phyloP scores from a whole-genome alignment of 768 basidiomycete species.

The Austroboletus eburneus region DNA sequence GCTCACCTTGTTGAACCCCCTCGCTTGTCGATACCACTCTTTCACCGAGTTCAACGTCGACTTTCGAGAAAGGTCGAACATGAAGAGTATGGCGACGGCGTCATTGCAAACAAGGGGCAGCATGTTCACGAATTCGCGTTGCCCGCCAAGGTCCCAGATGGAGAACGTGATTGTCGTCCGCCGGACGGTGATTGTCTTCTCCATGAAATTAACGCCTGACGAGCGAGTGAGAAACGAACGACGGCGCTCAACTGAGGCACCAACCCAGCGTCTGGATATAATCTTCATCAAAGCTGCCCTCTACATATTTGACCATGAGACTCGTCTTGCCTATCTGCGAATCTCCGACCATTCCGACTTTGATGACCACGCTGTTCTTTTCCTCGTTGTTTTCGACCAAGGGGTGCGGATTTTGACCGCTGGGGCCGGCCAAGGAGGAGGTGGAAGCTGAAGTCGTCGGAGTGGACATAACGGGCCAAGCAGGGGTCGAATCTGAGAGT shows the following conservation, averaged over 20 bases:
- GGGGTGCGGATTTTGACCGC: slow-evolving; percentile 48
- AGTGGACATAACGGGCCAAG: slow-evolving; percentile 40
- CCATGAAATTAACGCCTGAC: slow-evolving; percentile 97
- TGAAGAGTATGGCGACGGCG: slow-evolving; percentile 99
- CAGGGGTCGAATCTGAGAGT: slow-evolving; percentile 14
- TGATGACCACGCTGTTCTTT: slow-evolving; percentile 90
- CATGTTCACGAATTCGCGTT: slow-evolving; percentile 99
- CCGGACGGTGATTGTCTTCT: slow-evolving; percentile 98
- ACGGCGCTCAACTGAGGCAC: slow-evolving; percentile 21
- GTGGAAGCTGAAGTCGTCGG: slow-evolving; percentile 46
- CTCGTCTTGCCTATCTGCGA: slow-evolving; percentile 99
- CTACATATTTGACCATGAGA: slow-evolving; percentile 99
- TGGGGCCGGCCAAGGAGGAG: slow-evolving; percentile 44
- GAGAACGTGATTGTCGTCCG: slow-evolving; percentile 99
- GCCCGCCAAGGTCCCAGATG: slow-evolving; percentile 97
- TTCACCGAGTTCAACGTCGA: slow-evolving; percentile 97
- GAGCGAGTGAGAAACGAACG: slow-evolving; percentile 7
- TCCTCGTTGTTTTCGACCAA: slow-evolving; percentile 62
- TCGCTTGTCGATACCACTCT: slow-evolving; percentile 99
- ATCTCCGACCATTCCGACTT: slow-evolving; percentile 99
- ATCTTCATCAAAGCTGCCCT: slow-evolving; percentile 98
- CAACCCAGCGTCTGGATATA: slow-evolving; percentile 98
- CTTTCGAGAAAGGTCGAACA: slow-evolving; percentile 98
- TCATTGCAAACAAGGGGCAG: slow-evolving; percentile 97
- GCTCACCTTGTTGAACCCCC: slow-evolving; percentile 96